phyloP scores from a whole-genome alignment of 768 basidiomycete genomes.

The Serendipita sp. region DNA sequence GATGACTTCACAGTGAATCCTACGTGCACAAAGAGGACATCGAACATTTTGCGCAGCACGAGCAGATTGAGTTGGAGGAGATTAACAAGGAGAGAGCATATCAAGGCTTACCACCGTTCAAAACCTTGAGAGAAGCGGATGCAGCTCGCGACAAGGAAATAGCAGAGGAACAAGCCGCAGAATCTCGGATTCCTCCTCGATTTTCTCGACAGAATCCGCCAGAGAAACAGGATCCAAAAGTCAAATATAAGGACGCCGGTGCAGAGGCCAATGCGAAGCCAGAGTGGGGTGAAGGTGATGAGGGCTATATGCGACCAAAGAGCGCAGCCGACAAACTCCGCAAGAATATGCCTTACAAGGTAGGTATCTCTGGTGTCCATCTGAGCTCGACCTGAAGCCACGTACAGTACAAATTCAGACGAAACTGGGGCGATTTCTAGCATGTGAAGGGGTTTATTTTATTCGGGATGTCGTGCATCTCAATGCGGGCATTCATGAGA shows the following conservation, averaged over 20 bases:
- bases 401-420: slow-evolving; percentile 80
- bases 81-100: slow-evolving; percentile 69
- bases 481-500: neutral
- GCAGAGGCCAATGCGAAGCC: slow-evolving; percentile 36
- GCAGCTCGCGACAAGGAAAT: slow-evolving; percentile 18
- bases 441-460: neutral
- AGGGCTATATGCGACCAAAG: slow-evolving; percentile 57
- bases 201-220: slow-evolving; percentile 43
- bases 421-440: slow-evolving; percentile 79
- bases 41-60: slow-evolving; percentile 86
- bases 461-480: neutral
- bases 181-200: slow-evolving; percentile 16
- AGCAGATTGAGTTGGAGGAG: slow-evolving; percentile 68
- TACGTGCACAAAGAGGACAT: slow-evolving; percentile 88
- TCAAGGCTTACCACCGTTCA: slow-evolving; percentile 48
- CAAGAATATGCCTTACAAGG: slow-evolving; percentile 82
- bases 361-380: slow-evolving; percentile 21
- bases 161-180: slow-evolving; percentile 25
- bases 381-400: neutral
- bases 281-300: slow-evolving; percentile 58
- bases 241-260: slow-evolving; percentile 42
- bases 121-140: slow-evolving; percentile 43
- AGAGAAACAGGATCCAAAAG: slow-evolving; percentile 51
- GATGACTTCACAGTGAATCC: slow-evolving; percentile 31
- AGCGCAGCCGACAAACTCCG: slow-evolving; percentile 64